Evolutionary conservation across 2,329 filamentous ascomycete genomes (phyloP).

Genomic region (Neospermospora avenae): DNA sequence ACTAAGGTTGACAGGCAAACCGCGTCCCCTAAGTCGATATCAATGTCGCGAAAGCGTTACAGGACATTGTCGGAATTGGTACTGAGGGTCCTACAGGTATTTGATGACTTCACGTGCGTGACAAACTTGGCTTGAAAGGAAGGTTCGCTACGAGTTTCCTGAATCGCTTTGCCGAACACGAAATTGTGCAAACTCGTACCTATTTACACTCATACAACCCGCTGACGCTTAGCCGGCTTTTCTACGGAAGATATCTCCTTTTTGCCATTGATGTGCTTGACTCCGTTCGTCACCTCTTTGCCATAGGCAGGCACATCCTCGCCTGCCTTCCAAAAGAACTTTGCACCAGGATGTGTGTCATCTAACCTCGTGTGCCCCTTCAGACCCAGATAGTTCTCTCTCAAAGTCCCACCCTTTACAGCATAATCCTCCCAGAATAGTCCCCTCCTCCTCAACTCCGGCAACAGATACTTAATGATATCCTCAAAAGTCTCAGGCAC

Average conservation of each 20-base stretch:
- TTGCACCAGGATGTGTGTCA: constrained; percentile 45
- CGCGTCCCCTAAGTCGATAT: too few relatives aligned
- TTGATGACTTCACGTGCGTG: too few relatives aligned
- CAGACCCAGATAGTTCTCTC: constrained; percentile 56
- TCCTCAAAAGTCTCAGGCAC: constrained; percentile 67
- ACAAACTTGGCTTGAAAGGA: too few relatives aligned
- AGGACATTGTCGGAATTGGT: too few relatives aligned
- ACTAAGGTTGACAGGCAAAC: too few relatives aligned
- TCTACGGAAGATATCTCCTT: neutral
- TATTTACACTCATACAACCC: neutral
- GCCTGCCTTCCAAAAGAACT: constrained; percentile 42
- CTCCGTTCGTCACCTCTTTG: constrained; percentile 1
- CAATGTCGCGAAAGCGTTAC: too few relatives aligned
- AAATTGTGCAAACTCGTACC: too few relatives aligned
- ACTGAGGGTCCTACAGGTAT: too few relatives aligned
- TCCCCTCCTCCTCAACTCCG: constrained; percentile 58
- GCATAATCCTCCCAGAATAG: constrained; percentile 50
- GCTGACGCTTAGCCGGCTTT: constrained; percentile 3
- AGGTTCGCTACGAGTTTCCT: too few relatives aligned
- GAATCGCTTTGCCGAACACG: too few relatives aligned
- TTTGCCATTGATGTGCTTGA: constrained; percentile 1
- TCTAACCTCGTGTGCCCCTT: constrained; percentile 48
- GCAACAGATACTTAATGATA: constrained; percentile 61
- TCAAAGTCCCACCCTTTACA: constrained; percentile 55
- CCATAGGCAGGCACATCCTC: constrained; percentile 23